Conservation (phyloP, 2,329 filamentous ascomycete genomes). For the Teratosphaeria destructans region DNA sequence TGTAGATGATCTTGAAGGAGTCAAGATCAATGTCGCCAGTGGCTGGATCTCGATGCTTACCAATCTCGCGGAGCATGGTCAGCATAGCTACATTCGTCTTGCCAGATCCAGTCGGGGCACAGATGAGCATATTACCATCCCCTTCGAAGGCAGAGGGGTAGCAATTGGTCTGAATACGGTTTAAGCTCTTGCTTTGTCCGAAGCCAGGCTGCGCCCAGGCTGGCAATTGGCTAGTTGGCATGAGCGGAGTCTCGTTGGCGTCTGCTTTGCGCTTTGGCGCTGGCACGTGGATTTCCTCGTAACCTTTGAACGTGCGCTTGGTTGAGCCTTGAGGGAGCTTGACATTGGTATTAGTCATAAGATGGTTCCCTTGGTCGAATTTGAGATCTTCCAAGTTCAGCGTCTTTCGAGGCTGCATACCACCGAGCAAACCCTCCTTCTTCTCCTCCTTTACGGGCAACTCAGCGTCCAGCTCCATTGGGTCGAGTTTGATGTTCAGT, state of each 20-base stretch:
- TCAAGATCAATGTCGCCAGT: slow-evolving; percentile 94
- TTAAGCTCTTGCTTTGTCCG: slow-evolving; percentile 73
- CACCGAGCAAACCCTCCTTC: slow-evolving; percentile 65
- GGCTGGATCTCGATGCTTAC: slow-evolving; percentile 78
- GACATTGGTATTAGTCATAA: slow-evolving; percentile 99
- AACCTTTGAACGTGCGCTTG: slow-evolving; percentile 92
- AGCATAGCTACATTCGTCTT: slow-evolving; percentile 99
- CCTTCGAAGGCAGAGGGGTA: slow-evolving; percentile 83
- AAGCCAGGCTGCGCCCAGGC: slow-evolving; percentile 87
- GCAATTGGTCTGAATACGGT: slow-evolving; percentile 91
- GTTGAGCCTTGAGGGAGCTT: slow-evolving; percentile 88
- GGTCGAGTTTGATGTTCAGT: slow-evolving; percentile 65
- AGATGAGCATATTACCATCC: slow-evolving; percentile 96
- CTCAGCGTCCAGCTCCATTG: slow-evolving; percentile 65
- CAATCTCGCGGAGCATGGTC: slow-evolving; percentile 88
- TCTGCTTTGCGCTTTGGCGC: slow-evolving; percentile 80
- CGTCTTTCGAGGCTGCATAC: slow-evolving; percentile 72
- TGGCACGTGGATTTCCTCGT: slow-evolving; percentile 96
- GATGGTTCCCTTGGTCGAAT: slow-evolving; percentile 95
- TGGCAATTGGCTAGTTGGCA: slow-evolving; percentile 78
- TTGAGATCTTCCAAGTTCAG: slow-evolving; percentile 94
- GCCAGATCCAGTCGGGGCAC: slow-evolving; percentile 90
- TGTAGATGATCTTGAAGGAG: slow-evolving; percentile 97
- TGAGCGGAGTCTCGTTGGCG: slow-evolving; percentile 61
- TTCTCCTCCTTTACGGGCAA: slow-evolving; percentile 40